Conservation (phyloP, 2,329 filamentous ascomycete species). For the Trichoderma brevicompactum region DNA sequence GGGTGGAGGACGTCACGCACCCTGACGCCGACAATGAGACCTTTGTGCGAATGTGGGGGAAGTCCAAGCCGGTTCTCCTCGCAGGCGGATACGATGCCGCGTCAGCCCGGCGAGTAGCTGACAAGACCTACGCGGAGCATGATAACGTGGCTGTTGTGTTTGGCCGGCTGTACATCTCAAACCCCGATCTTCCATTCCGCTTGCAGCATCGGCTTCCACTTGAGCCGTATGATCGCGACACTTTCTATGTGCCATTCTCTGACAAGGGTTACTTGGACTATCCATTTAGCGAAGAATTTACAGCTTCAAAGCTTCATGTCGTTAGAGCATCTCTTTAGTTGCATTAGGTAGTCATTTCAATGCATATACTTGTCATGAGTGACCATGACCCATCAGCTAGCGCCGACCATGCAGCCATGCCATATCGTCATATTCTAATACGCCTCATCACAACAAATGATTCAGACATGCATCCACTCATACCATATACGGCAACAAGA, state of each 20-base stretch:
- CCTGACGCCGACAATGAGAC: no score
- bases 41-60: neutral
- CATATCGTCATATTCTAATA: no score
- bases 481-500: no score
- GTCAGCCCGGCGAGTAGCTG: conserved; percentile 29
- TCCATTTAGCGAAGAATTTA: conserved; percentile 5
- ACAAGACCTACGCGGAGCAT: conserved; percentile 31
- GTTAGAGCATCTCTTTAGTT: no score
- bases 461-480: no score
- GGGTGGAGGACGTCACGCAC: no score
- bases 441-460: no score
- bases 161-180: conserved; percentile 39
- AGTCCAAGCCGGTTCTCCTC: conserved; percentile 35
- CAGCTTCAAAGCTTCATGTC: no score
- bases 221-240: conserved; percentile 35
- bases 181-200: conserved; percentile 38
- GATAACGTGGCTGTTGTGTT: conserved; percentile 33
- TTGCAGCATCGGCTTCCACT: conserved; percentile 36
- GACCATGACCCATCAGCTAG: no score
- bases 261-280: conserved; percentile 27
- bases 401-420: no score
- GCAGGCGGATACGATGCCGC: conserved; percentile 37
- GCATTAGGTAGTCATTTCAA: no score
- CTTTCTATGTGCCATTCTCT: conserved; percentile 37
- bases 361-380: no score